These are phyloP conservation scores for Lepidium sativum DNA, from an alignment of 345 rosid genomes.

Conservation along the genomic window DNA sequence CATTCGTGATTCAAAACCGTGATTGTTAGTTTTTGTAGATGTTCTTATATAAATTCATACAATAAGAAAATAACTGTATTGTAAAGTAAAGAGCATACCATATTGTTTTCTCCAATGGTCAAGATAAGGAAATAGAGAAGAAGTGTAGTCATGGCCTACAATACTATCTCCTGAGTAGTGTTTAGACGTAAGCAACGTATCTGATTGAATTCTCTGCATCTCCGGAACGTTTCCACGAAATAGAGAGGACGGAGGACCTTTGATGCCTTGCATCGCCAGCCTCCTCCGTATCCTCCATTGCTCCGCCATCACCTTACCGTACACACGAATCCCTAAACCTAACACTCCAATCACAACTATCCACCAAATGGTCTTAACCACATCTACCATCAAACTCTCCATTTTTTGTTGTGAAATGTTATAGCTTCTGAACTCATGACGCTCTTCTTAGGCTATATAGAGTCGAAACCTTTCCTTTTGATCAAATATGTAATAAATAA, in stretches of 20 bases:
- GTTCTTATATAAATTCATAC: too few species aligned
- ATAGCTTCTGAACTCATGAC: constrained; percentile 7
- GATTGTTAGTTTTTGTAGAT: too few species aligned
- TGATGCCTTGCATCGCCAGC: constrained; percentile 54
- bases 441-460: constrained; percentile 11
- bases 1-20: too few species aligned
- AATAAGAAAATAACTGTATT: too few species aligned
- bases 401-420: neutral
- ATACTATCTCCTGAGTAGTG: constrained; percentile 23
- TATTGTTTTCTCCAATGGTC: constrained; percentile 70
- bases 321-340: constrained; percentile 16
- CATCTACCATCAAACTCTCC: constrained; percentile 14
- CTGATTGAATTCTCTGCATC: constrained; percentile 49
- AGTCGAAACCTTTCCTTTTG: constrained; percentile 4
- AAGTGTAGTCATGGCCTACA: constrained; percentile 61
- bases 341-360: constrained; percentile 7
- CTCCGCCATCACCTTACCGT: constrained; percentile 20
- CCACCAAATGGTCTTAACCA: constrained; percentile 19
- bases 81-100: constrained; percentile 31
- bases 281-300: constrained; percentile 27
- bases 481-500: neutral
- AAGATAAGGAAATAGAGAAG: constrained; percentile 65
- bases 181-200: constrained; percentile 6
- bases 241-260: constrained; percentile 56
- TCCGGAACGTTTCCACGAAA: constrained; percentile 56